Evolutionary conservation across 257 asterid genomes (phyloP).

Genomic region (Nicotiana tabacum): DNA sequence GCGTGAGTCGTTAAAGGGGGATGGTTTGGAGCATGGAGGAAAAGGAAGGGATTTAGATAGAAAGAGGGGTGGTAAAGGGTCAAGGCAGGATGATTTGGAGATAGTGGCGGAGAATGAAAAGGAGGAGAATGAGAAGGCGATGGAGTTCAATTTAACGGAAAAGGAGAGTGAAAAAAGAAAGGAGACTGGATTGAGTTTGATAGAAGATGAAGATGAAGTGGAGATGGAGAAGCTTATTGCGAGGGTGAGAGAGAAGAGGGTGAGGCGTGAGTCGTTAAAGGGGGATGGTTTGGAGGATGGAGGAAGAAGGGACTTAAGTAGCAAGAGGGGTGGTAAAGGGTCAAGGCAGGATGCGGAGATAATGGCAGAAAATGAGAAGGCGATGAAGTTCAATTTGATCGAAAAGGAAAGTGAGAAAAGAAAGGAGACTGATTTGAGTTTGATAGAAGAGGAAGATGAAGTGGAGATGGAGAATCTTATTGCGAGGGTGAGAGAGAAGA

Average conservation of each 20-base stretch:
- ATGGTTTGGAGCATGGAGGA: neutral
- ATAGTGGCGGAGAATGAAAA: conserved; percentile 18
- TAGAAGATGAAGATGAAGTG: conserved; percentile 4
- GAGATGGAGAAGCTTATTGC: conserved; percentile 7
- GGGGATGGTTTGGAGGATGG: neutral
- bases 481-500: conserved; percentile 19
- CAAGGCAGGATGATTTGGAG: conserved; percentile 11
- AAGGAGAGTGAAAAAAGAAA: conserved; percentile 12
- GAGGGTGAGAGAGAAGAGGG: neutral
- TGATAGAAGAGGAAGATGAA: conserved; percentile 13
- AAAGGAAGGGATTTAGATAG: conserved; percentile 9
- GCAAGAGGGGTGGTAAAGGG: neutral
- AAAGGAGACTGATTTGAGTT: neutral
- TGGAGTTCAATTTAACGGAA: neutral
- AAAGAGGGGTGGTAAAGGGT: conserved; percentile 7
- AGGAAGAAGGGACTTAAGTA: conserved; percentile 9
- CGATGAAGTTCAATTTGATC: neutral
- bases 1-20: conserved; percentile 4
- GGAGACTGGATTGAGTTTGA: neutral
- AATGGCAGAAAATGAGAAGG: conserved; percentile 8
- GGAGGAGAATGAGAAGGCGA: conserved; percentile 22
- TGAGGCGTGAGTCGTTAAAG: conserved; percentile 5
- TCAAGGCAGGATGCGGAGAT: conserved; percentile 14
- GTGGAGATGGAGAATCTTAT: neutral
- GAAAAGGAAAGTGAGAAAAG: neutral